Evolutionary conservation across 2,329 filamentous ascomycete genomes (phyloP).

Genomic region (Apiospora phragmitis): DNA sequence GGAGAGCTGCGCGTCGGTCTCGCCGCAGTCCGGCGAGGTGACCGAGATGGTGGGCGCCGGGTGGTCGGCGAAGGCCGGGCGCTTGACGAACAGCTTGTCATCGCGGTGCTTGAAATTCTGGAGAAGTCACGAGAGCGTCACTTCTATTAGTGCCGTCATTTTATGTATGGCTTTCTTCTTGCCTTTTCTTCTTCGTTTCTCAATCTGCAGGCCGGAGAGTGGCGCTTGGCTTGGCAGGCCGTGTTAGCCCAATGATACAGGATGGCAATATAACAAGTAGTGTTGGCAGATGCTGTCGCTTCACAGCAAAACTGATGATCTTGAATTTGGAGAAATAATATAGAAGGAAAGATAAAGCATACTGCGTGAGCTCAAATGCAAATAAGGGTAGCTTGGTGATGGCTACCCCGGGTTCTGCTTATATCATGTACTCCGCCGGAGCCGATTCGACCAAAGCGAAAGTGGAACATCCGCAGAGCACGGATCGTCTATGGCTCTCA

Average conservation of each 20-base stretch:
- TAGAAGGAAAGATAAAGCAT: neutral
- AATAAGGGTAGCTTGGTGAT: neutral
- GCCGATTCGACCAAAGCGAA: neutral
- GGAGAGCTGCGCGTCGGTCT: constrained; percentile 35
- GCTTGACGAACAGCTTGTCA: constrained; percentile 37
- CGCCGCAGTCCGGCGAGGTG: constrained; percentile 41
- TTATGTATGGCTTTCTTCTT: neutral
- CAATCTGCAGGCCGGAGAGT: neutral
- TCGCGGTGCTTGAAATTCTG: constrained; percentile 38
- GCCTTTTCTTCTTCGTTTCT: neutral
- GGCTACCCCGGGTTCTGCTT: neutral
- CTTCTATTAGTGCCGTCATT: constrained; percentile 32
- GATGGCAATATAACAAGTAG: neutral
- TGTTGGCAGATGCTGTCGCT: neutral
- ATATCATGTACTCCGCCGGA: neutral
- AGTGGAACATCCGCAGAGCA: neutral
- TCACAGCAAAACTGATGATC: neutral
- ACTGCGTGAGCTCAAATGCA: neutral
- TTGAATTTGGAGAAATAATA: neutral
- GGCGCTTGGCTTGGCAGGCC: neutral
- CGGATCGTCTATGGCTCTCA: neutral
- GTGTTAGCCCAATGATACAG: neutral
- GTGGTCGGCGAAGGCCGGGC: constrained; percentile 35
- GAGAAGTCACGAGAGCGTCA: constrained; percentile 40
- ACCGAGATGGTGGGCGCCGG: constrained; percentile 38